These are phyloP conservation scores for Paulownia fortunei DNA, from an alignment of 257 asterid species.

Conservation along the genomic window DNA sequence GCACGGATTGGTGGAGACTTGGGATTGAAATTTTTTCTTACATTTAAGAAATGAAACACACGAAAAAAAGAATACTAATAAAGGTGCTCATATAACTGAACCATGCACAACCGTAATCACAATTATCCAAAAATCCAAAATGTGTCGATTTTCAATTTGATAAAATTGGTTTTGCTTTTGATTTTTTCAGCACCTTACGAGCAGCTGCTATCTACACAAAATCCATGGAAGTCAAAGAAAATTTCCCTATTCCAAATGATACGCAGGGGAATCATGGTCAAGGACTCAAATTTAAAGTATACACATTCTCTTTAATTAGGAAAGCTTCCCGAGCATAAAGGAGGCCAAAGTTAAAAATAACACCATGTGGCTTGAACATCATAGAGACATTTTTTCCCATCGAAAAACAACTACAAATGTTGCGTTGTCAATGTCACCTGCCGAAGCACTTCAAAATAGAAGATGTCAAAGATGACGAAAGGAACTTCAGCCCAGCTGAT, in stretches of 20 bases:
- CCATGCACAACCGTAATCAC: not conserved
- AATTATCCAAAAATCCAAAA: not conserved
- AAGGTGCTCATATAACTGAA: too few species aligned
- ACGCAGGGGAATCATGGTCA: not conserved
- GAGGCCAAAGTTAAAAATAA: not conserved
- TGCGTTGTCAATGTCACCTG: slow-evolving; percentile 48
- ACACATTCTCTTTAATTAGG: not conserved
- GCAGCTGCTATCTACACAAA: not conserved
- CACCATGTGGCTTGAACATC: not conserved
- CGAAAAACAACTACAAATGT: slow-evolving; percentile 5
- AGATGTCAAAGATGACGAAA: slow-evolving; percentile 77
- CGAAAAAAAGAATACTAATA: too few species aligned
- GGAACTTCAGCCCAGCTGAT: slow-evolving; percentile 85
- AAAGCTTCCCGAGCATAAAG: not conserved
- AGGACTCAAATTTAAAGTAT: not conserved
- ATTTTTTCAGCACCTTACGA: not conserved
- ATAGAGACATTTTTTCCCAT: not conserved
- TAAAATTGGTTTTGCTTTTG: not conserved
- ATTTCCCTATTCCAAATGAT: not conserved
- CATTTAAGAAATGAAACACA: not conserved
- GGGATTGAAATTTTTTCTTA: not conserved
- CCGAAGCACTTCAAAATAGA: slow-evolving; percentile 76
- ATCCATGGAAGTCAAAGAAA: not conserved
- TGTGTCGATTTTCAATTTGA: too few species aligned
- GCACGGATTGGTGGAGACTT: too few species aligned